Evolutionary conservation across 1,284 basidiomycete species (phyloP), one percentile per base, ranked within the genome.

Genomic region (Cystobasidium sp.): DNA sequence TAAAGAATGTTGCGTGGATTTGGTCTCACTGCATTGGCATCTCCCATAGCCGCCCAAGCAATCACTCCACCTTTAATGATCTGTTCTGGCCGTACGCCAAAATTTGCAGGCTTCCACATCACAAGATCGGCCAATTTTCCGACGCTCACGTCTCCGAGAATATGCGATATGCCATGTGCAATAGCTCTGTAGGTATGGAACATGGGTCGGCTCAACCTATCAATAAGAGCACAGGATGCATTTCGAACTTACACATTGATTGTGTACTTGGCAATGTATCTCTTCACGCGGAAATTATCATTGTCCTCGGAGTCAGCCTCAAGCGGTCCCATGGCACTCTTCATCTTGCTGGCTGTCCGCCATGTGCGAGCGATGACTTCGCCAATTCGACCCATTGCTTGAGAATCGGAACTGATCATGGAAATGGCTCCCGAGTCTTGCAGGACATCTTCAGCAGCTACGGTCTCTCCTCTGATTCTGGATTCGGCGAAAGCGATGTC

Each of bases 401-500:
- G 95, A 1, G 93, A 91, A 82, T 99, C 96, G 4, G 92, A 94
- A 76, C 90, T 91, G 79, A 98, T 97, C 89, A 98, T 97, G 3
- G 92, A 80, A 63, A 99, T 97, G 0, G 96, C 94, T 0, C 97
- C 97, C 0, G 84, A 87, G 81, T 99, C 96, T 75, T 99, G 96
- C 51, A 99, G 84, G 20, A 99, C 91, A 80, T 99, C 97, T 82
- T 99, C 97, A 0, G 97, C 97, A 0, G 96, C 97, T 53, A 99
- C 90, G 0, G 96, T 99, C 84, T 99, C 96, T 1, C 89, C 93
- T 31, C 96, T 89, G 77, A 99, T 99, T 62, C 97, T 91, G 12
- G 95, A 98, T 79, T 99, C 96, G 7, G 97, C 96, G 81, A 99
- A 99, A 0, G 92, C 89, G 56, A 98, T 87, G 80, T 99, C 97